These are phyloP conservation scores for Tolypocladium sp. DNA, from an alignment of 2,329 filamentous ascomycete species.

Conservation along the genomic window DNA sequence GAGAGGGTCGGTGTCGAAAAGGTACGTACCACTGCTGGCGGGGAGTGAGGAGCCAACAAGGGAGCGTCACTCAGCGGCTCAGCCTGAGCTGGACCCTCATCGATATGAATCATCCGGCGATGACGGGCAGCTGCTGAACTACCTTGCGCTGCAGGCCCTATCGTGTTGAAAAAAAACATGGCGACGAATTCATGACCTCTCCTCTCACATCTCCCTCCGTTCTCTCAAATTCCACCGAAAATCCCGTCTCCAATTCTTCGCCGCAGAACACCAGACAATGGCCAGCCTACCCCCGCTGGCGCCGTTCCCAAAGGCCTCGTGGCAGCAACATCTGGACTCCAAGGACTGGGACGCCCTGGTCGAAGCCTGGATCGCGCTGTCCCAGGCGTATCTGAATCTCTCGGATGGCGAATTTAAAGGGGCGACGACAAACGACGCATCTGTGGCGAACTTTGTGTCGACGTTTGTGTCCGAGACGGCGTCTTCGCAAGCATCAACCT, in stretches of 20 bases:
- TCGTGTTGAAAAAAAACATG: background rate
- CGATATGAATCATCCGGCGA: constrained; percentile 10
- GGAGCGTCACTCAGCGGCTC: background rate
- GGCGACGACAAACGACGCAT: constrained; percentile 44
- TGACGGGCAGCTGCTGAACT: background rate
- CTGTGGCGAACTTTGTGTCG: constrained; percentile 27
- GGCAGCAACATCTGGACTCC: constrained; percentile 56
- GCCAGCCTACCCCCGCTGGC: constrained; percentile 60
- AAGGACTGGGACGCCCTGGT: constrained; percentile 72
- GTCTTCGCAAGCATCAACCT: constrained; percentile 13
- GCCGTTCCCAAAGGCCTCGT: constrained; percentile 61
- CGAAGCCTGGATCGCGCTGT: constrained; percentile 64
- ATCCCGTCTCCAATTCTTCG: background rate
- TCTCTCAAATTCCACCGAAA: background rate
- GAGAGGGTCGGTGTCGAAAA: background rate
- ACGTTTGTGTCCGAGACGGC: constrained; percentile 55
- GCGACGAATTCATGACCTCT: background rate
- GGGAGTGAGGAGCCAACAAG: background rate
- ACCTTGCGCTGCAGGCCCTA: background rate
- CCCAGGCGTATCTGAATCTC: constrained; percentile 54
- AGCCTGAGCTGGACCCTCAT: background rate
- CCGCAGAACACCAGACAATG: constrained; percentile 16
- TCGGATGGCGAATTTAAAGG: constrained; percentile 44
- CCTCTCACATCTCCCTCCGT: too few relatives aligned
- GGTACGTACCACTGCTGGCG: constrained; percentile 6